A percentile compares a stretch with the other conserved stretches of the same genome.
Evolutionary conservation across 73 alveolate genomes (phyloP).

Genomic region (Paramecium bursaria): DNA sequence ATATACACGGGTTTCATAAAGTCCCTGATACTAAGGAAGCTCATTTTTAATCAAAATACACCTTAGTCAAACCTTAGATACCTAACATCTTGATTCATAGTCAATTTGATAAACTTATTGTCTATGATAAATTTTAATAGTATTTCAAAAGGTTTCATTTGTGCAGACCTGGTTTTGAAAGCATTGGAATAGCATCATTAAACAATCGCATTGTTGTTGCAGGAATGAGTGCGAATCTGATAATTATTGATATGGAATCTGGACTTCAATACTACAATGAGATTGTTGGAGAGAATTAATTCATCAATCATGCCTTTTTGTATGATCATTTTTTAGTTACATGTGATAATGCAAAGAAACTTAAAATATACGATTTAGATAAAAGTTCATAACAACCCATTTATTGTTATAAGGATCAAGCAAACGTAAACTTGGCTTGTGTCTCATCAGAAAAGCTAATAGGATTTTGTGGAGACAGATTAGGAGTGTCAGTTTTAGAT

Average conservation of each 20-base stretch:
- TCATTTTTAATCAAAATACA: constrained; percentile 46
- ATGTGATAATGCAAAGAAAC: neutral
- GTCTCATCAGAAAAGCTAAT: neutral
- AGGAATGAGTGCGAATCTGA: constrained; percentile 30
- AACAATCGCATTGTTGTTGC: constrained; percentile 2
- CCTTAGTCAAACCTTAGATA: neutral
- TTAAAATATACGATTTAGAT: constrained; percentile 35
- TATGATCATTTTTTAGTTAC: neutral
- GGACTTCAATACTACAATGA: neutral
- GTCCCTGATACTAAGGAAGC: constrained; percentile 15
- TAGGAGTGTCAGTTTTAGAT: constrained; percentile 31
- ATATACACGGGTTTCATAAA: constrained; percentile 28
- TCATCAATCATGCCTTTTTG: constrained; percentile 19
- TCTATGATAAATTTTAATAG: constrained; percentile 13
- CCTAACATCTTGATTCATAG: constrained; percentile 20
- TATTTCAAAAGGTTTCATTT: neutral
- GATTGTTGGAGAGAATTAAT: neutral
- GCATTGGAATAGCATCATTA: constrained; percentile 9
- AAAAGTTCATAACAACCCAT: neutral
- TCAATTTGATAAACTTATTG: neutral
- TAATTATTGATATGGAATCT: neutral
- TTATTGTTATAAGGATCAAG: constrained; percentile 1
- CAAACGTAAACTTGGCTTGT: neutral
- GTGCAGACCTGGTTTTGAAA: neutral
- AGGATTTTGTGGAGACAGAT: constrained; percentile 45